Base-by-base conservation (phyloP, 495 filamentous ascomycete species). In the Astrothelium subdiscretum region DNA sequence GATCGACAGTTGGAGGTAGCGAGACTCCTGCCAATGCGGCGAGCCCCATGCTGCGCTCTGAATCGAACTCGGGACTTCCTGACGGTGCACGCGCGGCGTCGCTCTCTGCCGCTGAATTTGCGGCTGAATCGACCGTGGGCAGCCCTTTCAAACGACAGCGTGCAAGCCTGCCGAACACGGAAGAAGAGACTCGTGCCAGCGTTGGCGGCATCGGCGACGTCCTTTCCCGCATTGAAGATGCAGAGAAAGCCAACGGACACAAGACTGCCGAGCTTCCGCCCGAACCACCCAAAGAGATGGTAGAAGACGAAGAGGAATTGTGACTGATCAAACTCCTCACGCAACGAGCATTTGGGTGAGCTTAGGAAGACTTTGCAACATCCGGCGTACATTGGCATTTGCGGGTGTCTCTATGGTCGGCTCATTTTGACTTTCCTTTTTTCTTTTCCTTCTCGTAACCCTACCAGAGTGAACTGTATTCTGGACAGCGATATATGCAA, bases 111-210 rank as follows among this genome's bases (percentile, higher is more conserved):
- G 63, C 78, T 38, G 80, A 80, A 40, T 75, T 72, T 3, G 65
- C 67, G 22, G 77, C 75, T 27, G 83, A 84, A 38, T 73, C 74
- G 12, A 79, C 83, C 27, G 71, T 92, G 24, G 90, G 87, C 22
- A 92, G 87, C 64, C 91, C 91, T 15, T 75, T 91, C 70, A 96
- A 96, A 76, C 92, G 89, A 72, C 86, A 90, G 24, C 78, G 91
- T 20, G 83, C 85, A 3, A 90, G 86, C 70, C 76, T 92, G 31
- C 81, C 85, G 31, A 82, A 78, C 31, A 40, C 59, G 62, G 6
- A 62, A 66, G 20, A 69, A 65, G 62, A 68, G 62, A 22, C 27
- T 68, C 26, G 63, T 62, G 1, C 44, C 61, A 8, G 51, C 62
- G 13, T 60, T 67, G 15, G 31, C 63, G 15, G 48, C 32, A 27